Conservation (phyloP, 2,329 filamentous ascomycete genomes). For the Epichloe sylvatica region DNA sequence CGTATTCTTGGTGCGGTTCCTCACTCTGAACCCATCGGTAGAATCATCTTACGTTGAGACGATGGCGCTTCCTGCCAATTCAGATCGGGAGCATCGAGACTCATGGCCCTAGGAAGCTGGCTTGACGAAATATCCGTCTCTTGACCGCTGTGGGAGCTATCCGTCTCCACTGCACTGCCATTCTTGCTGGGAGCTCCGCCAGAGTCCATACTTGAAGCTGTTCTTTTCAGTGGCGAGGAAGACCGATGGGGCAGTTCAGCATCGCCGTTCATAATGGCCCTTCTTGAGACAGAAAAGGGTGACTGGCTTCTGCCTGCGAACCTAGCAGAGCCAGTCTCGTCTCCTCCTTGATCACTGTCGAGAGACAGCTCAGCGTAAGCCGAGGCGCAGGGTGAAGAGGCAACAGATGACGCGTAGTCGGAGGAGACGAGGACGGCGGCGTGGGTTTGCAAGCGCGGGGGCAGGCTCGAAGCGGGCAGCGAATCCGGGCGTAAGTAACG, state of each 20-base stretch:
- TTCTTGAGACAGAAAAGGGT: conserved; percentile 35
- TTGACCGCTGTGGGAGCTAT: conserved; percentile 16
- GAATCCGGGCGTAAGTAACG: conserved; percentile 29
- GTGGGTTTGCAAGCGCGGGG: conserved; percentile 35
- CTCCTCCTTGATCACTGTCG: conserved; percentile 39
- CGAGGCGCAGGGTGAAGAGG: conserved; percentile 41
- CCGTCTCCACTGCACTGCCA: conserved; percentile 33
- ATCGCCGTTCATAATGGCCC: conserved; percentile 47
- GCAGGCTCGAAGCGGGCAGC: conserved; percentile 35
- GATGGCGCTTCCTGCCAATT: conserved; percentile 4
- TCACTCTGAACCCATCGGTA: neutral
- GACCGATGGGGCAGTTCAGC: conserved; percentile 44
- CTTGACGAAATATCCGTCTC: conserved; percentile 8
- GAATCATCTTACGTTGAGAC: conserved; percentile 4
- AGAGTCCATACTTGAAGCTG: conserved; percentile 47
- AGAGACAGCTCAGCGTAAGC: conserved; percentile 44
- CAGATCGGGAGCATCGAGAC: conserved; percentile 24
- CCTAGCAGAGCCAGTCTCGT: conserved; percentile 29
- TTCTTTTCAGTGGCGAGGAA: conserved; percentile 50
- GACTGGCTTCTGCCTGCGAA: conserved; percentile 34
- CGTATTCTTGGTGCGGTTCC: neutral
- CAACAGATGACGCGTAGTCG: conserved; percentile 41
- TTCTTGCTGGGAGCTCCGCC: conserved; percentile 27
- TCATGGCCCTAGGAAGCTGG: conserved; percentile 26
- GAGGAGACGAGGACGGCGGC: conserved; percentile 26